Base-by-base conservation (phyloP, 2,329 filamentous ascomycete genomes). In the Aspergillus latus region DNA sequence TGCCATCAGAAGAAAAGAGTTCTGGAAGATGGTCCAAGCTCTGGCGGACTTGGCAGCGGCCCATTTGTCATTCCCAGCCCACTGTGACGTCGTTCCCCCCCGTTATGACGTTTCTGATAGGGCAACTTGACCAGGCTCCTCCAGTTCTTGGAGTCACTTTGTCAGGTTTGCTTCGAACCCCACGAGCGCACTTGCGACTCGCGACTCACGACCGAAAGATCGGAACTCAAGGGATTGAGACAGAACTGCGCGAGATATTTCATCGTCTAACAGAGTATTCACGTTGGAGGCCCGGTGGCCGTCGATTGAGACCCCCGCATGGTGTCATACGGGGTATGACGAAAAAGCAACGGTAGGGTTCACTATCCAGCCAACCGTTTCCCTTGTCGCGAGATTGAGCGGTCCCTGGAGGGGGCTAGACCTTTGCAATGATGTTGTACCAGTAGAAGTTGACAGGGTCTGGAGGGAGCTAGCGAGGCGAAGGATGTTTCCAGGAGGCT, bases 11-110 rank as follows among this genome's bases (percentile, higher is more conserved):
- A 13, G n/a, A 37, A 36, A 54, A 49, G 11, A 43, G 21, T 45
- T 52, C 49, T 57, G 54, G 54, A 57, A 57, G 37, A 39, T 49
- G 55, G 50, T 36, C 55, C 54, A 57, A 57, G 49, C 54, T 56
- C 52, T 52, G 54, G 54, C 21, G 28, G 49, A 13, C 54, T 57
- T 57, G 54, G 54, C 54, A 26, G 21, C 13, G 13, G 32, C 34
- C 29, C 43, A 47, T 43, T 52, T 52, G 43, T 52, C 49, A 43
- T 26, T 30, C 16, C 13, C 49, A 52, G 54, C 32, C 55, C 55
- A 50, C 49, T 43, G 36, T 57, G 55, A 57, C 49, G 50, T 57
- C 49, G 53, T 32, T 21, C 5, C 28, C 9, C 21, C 21, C 21
- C 21, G 21, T 21, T 36, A 44, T 48, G 29, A 43, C 36, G 32